phyloP scores from a whole-genome alignment of 805 yeast genomes.

The Yamadazyma laniorum region DNA sequence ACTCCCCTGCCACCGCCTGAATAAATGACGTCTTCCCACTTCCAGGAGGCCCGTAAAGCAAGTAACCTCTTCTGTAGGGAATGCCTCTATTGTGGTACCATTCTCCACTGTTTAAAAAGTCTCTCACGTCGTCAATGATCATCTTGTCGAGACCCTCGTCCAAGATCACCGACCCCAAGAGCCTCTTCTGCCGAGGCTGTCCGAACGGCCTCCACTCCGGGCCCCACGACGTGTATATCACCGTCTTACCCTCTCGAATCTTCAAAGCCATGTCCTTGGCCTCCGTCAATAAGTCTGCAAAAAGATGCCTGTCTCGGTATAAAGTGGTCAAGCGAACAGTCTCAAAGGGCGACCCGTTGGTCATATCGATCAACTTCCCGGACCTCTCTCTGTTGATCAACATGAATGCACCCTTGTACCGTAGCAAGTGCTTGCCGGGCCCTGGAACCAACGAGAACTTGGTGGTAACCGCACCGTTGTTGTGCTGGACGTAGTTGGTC shows the following conservation, averaged over 20 bases:
- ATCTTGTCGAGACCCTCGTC: conserved; percentile 70
- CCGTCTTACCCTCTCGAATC: conserved; percentile 89
- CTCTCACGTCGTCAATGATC: conserved; percentile 70
- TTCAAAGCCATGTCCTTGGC: conserved; percentile 82
- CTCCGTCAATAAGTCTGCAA: conserved; percentile 70
- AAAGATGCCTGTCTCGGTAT: conserved; percentile 72
- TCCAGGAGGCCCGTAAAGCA: conserved; percentile 96
- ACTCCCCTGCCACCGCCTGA: conserved; percentile 94
- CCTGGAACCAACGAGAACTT: conserved; percentile 93
- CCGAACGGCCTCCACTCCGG: conserved; percentile 99
- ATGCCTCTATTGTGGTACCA: conserved; percentile 98
- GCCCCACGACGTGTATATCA: conserved; percentile 91
- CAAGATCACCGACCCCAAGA: conserved; percentile 80
- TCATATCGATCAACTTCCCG: conserved; percentile 81
- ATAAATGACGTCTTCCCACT: conserved; percentile 94
- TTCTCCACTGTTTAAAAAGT: conserved; percentile 72
- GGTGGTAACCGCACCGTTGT: conserved; percentile 86
- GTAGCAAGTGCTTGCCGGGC: conserved; percentile 88
- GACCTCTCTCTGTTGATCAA: conserved; percentile 87
- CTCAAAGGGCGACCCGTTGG: conserved; percentile 92
- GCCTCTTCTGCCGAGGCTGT: conserved; percentile 84
- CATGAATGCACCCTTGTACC: conserved; percentile 85
- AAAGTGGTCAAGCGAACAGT: conserved; percentile 92
- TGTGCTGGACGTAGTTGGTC: conserved; percentile 82
- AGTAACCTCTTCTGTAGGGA: conserved; percentile 92